Conservation (phyloP, 2,329 filamentous ascomycete species). For the Raffaelea ambrosiae region DNA sequence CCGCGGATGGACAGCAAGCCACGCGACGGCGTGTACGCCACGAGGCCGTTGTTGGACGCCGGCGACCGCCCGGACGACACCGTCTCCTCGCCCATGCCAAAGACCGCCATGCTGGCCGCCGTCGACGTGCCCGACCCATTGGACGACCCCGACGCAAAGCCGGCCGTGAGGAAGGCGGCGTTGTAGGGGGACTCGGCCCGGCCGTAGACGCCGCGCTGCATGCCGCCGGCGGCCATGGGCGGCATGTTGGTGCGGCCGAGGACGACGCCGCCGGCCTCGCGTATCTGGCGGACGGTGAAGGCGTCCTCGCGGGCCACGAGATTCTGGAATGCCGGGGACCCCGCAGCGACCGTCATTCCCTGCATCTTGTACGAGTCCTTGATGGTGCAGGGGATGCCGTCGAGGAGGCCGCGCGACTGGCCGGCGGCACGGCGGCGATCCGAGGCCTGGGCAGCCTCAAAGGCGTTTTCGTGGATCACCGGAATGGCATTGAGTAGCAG, state of each 20-base stretch:
- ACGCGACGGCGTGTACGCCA: constrained; percentile 47
- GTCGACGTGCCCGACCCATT: not conserved
- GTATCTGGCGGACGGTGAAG: not conserved
- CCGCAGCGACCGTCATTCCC: not conserved
- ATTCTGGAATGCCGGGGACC: not conserved
- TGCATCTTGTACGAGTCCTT: not conserved
- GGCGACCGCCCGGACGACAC: not conserved
- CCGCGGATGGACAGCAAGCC: constrained; percentile 43
- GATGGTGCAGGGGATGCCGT: not conserved
- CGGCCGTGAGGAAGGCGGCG: not conserved
- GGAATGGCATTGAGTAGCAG: not conserved
- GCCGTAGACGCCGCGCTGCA: not conserved
- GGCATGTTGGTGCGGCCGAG: not conserved
- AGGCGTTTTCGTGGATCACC: no score
- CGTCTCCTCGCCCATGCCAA: not conserved
- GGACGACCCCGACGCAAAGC: not conserved
- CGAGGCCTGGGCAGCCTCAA: no score
- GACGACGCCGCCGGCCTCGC: not conserved
- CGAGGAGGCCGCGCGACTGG: not conserved
- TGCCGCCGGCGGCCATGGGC: not conserved
- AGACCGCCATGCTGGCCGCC: not conserved
- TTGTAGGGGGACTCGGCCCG: not conserved
- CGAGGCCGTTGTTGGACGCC: constrained; percentile 38
- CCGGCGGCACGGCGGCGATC: no score
- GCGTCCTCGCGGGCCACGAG: not conserved